These are phyloP conservation scores for Ceratocystis cubensis DNA, from an alignment of 2,329 filamentous ascomycete genomes.

Conservation along the genomic window DNA sequence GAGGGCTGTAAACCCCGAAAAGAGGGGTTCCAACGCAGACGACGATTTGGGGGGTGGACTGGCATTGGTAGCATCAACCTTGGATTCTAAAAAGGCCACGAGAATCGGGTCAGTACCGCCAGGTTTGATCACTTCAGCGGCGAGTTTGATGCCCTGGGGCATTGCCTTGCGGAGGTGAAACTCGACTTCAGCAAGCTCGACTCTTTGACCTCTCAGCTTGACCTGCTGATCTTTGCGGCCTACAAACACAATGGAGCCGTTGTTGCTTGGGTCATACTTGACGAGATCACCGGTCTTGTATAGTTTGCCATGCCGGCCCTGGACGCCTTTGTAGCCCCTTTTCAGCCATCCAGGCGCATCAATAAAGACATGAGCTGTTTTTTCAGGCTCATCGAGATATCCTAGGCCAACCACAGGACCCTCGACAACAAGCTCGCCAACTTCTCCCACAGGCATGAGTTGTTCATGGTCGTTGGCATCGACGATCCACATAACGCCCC, in stretches of 20 bases:
- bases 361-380: slow-evolving; percentile 47
- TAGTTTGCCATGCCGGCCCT: slow-evolving; percentile 34
- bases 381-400: slow-evolving; percentile 46
- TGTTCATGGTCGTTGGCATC: slow-evolving; percentile 36
- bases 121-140: slow-evolving; percentile 39
- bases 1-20: slow-evolving; percentile 28
- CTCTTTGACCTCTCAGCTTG: slow-evolving; percentile 53
- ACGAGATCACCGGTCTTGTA: slow-evolving; percentile 52
- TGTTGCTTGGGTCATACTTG: slow-evolving; percentile 39
- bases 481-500: slow-evolving; percentile 40
- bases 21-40: slow-evolving; percentile 25
- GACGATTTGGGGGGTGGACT: slow-evolving; percentile 23
- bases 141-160: slow-evolving; percentile 33
- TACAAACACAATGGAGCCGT: slow-evolving; percentile 43
- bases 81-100: slow-evolving; percentile 33
- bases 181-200: slow-evolving; percentile 47
- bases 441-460: slow-evolving; percentile 36
- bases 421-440: slow-evolving; percentile 43
- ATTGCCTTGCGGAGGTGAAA: slow-evolving; percentile 37
- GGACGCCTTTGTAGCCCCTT: slow-evolving; percentile 28
- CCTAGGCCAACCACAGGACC: slow-evolving; percentile 50
- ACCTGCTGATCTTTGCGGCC: slow-evolving; percentile 56
- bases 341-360: slow-evolving; percentile 41
- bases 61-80: slow-evolving; percentile 26
- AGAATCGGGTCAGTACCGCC: slow-evolving; percentile 34